Evolutionary conservation across 2,329 filamentous ascomycete genomes (phyloP), one percentile per base, ranked within the genome.

Genomic region (Cladosporium sp.): DNA sequence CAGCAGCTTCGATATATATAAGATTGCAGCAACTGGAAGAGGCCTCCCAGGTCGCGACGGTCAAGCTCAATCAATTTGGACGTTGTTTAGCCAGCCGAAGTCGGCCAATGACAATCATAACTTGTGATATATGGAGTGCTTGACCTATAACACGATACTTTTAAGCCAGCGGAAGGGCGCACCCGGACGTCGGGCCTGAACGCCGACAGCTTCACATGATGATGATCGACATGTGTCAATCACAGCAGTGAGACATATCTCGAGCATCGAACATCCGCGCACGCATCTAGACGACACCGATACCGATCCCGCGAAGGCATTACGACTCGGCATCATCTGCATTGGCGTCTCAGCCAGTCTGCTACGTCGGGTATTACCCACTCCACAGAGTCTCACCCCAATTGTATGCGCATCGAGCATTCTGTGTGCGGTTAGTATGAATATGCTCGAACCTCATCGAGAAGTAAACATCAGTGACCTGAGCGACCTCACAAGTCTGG

Each of bases 141-240:
- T 34, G n/a, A 2, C 52, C 32, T 55, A 55, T 55, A 55, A 55
- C n/a, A 25, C 19, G 10, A 32, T 8, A 19, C 32, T 55, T 8
- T 47, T 55, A 35, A 20, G 40, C 37, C 20, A 25, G 10, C 32
- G 32, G 32, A 47, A 24, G 22, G 28, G 7, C 24, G 15, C 15
- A 10, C 12, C 24, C 39, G 39, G 19, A 28, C 15, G n/a, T 22
- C 25, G 17, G 42, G 22, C 22, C 28, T n/a, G 28, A 35, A 22
- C 13, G 22, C 12, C 6, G 39, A 20, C 17, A 34, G 24, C 37
- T 45, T 25, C 51, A 54, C 24, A 28, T 45, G 52, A 55, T 55
- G 34, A 25, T 34, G 52, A 55, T 55, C 52, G 52, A 47, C 52
- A 36, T n/a, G 20, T 19, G 13, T 32, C 40, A 55, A 37, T 34